Evolutionary conservation across 768 basidiomycete genomes (phyloP).

Genomic region (Hortiboletus flavorubellus): DNA sequence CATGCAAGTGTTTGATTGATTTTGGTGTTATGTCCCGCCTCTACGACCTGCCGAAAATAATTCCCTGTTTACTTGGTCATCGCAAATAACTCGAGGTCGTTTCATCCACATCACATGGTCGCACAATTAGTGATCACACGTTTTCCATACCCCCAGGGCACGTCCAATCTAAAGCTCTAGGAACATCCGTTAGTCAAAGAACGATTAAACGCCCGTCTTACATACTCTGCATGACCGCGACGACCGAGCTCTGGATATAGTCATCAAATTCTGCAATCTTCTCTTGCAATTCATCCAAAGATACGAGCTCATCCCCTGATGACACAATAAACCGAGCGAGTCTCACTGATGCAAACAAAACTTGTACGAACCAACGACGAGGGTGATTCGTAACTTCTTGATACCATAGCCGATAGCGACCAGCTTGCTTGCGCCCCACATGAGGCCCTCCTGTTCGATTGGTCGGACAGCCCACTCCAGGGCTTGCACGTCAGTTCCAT

Average conservation of each 20-base stretch:
- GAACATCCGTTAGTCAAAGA: conserved; percentile 2
- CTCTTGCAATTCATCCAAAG: conserved; percentile 91
- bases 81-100: neutral
- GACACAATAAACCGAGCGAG: neutral
- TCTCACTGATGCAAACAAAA: neutral
- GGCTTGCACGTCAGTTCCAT: conserved; percentile 94
- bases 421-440: conserved; percentile 94
- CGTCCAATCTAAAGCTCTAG: conserved; percentile 21
- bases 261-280: conserved; percentile 82
- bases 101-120: neutral
- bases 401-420: conserved; percentile 93
- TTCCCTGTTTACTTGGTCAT: neutral
- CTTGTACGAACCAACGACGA: conserved; percentile 48
- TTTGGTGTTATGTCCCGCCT: neutral
- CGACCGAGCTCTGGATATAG: conserved; percentile 86
- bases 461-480: conserved; percentile 83
- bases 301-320: conserved; percentile 93
- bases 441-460: conserved; percentile 83
- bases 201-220: neutral
- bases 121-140: conserved; percentile 2
- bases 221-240: conserved; percentile 91
- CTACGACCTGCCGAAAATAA: neutral
- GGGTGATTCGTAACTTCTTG: conserved; percentile 79
- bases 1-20: neutral
- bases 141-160: neutral